These are phyloP conservation scores for Fusarium denticulatum DNA, from an alignment of 2,329 filamentous ascomycete species.

Conservation along the genomic window DNA sequence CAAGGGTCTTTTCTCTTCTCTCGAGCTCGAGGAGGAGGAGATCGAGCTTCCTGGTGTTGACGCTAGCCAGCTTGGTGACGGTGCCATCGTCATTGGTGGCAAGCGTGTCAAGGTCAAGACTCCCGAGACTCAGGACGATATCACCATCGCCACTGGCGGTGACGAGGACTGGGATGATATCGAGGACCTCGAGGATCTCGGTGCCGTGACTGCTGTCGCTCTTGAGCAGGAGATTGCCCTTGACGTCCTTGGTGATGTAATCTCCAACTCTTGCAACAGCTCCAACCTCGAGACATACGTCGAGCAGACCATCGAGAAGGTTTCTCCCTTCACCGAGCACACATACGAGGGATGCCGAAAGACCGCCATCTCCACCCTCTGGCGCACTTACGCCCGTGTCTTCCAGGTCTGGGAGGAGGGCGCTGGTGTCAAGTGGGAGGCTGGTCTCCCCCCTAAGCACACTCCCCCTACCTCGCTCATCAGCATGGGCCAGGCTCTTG, in stretches of 20 bases:
- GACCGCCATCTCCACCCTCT: constrained; percentile 88
- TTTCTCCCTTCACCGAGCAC: constrained; percentile 85
- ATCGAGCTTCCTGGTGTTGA: constrained; percentile 75
- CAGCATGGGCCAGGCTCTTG: constrained; percentile 86
- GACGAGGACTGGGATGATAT: constrained; percentile 66
- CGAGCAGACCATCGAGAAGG: constrained; percentile 84
- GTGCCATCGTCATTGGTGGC: constrained; percentile 80
- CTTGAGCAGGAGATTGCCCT: constrained; percentile 98
- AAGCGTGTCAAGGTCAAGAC: constrained; percentile 85
- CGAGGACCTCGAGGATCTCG: constrained; percentile 84
- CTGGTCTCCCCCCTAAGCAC: constrained; percentile 84
- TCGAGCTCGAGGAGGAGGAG: constrained; percentile 90
- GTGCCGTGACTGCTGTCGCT: constrained; percentile 86
- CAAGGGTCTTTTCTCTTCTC: constrained; percentile 81
- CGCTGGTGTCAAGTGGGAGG: constrained; percentile 83
- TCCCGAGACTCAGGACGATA: constrained; percentile 64
- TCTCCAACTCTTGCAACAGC: constrained; percentile 83
- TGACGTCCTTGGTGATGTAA: constrained; percentile 92
- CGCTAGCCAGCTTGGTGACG: constrained; percentile 71
- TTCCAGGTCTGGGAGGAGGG: constrained; percentile 85
- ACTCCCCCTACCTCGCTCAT: constrained; percentile 81
- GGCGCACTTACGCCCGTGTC: constrained; percentile 91
- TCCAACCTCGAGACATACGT: constrained; percentile 82
- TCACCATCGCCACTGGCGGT: constrained; percentile 66
- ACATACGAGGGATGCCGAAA: constrained; percentile 93